phyloP scores from a whole-genome alignment of 345 rosid species.

The Arabidopsis arenosa region DNA sequence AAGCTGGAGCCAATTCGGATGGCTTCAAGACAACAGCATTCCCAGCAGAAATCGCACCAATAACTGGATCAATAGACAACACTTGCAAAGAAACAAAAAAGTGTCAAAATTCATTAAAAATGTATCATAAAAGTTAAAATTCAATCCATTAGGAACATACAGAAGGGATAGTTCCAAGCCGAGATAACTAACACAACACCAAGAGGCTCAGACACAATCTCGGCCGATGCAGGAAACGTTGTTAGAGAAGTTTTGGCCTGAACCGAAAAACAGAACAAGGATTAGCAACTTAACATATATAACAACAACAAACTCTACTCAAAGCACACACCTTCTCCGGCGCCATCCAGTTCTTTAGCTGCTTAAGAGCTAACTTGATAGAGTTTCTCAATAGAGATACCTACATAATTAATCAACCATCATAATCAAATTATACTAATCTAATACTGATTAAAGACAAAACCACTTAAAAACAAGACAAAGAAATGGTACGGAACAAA shows the following conservation, averaged over 20 bases:
- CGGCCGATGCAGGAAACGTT: constrained; percentile 91
- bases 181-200: constrained; percentile 93
- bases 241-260: constrained; percentile 86
- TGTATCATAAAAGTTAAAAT: background rate
- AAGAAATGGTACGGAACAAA: too few relatives aligned
- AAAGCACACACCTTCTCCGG: constrained; percentile 69
- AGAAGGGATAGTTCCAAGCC: constrained; percentile 93
- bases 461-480: too few relatives aligned
- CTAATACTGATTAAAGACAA: too few relatives aligned
- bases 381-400: constrained; percentile 64
- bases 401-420: constrained; percentile 50
- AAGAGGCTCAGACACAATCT: constrained; percentile 86
- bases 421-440: constrained; percentile 11
- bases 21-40: constrained; percentile 91
- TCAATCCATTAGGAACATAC: constrained; percentile 52
- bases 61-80: constrained; percentile 86
- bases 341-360: constrained; percentile 75
- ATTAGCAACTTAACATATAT: background rate
- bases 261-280: background rate
- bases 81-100: constrained; percentile 49
- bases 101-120: constrained; percentile 11
- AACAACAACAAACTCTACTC: constrained; percentile 17
- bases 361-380: constrained; percentile 63
- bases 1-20: constrained; percentile 85
- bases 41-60: constrained; percentile 98